phyloP scores from a whole-genome alignment of 192 early-diverging fungal species.

The Coemansia sp. region DNA sequence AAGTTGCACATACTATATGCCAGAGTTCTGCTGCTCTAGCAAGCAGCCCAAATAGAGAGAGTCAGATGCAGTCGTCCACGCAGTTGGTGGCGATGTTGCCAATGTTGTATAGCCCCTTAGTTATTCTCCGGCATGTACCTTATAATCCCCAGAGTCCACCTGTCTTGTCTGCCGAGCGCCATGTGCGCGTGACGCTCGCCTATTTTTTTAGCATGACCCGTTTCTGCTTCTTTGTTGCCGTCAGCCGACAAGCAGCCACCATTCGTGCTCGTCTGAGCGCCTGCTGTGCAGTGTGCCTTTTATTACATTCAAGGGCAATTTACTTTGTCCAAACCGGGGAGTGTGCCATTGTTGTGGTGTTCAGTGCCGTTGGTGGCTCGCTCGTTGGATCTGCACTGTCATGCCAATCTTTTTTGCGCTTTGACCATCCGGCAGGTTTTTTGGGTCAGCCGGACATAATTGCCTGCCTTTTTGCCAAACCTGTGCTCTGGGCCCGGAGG shows the following conservation, averaged over 20 bases:
- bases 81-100: no score
- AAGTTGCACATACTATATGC: no score
- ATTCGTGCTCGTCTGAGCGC: background rate
- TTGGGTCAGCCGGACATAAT: background rate
- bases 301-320: slow-evolving; percentile 2
- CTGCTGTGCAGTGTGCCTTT: slow-evolving; percentile 3
- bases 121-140: no score
- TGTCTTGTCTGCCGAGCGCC: no score
- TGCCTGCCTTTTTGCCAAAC: no score
- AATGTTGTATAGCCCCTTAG: no score
- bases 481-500: no score
- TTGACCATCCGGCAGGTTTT: slow-evolving; percentile 2
- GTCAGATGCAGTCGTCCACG: no score
- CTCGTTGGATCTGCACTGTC: background rate
- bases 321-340: slow-evolving; percentile 8
- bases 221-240: slow-evolving; percentile 7
- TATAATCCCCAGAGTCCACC: no score
- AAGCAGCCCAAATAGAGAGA: no score
- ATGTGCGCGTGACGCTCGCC: background rate
- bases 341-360: slow-evolving; percentile 5
- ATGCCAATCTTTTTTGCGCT: slow-evolving; percentile 9
- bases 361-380: slow-evolving; percentile 2
- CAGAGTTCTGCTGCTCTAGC: no score
- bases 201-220: background rate
- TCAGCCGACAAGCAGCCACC: slow-evolving; percentile 10